Conservation (phyloP, 2,329 filamentous ascomycete species). For the Helminthosporium solani region DNA sequence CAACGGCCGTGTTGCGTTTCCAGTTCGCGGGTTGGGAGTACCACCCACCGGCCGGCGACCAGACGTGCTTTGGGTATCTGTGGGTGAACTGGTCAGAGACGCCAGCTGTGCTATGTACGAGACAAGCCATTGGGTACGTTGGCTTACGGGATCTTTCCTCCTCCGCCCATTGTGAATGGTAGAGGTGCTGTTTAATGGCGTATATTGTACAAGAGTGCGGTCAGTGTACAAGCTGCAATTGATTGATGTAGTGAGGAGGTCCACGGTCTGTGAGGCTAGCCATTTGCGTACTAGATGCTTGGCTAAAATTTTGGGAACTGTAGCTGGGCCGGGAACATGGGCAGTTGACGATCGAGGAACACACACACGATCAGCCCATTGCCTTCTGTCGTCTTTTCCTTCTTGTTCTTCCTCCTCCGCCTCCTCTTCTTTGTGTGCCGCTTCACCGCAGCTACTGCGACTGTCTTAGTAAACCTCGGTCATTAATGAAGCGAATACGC, state of each 20-base stretch:
- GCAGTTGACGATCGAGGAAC: too few relatives aligned
- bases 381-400: slow-evolving; percentile 7
- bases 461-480: too few relatives aligned
- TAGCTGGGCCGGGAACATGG: slow-evolving; percentile 24
- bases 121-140: slow-evolving; percentile 15
- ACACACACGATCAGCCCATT: slow-evolving; percentile 26
- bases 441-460: too few relatives aligned
- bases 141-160: slow-evolving; percentile 69
- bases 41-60: slow-evolving; percentile 98
- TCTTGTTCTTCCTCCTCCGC: slow-evolving; percentile 12
- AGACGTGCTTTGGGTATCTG: slow-evolving; percentile 98
- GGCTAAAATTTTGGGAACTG: slow-evolving; percentile 39
- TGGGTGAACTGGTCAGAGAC: slow-evolving; percentile 15
- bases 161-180: slow-evolving; percentile 64
- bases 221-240: slow-evolving; percentile 21
- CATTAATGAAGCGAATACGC: slow-evolving; percentile 62
- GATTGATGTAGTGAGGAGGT: slow-evolving; percentile 12
- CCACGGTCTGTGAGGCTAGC: background rate
- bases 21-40: slow-evolving; percentile 94
- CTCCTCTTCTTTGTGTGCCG: too few relatives aligned
- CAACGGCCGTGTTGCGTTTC: slow-evolving; percentile 84
- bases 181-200: slow-evolving; percentile 36
- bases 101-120: slow-evolving; percentile 5
- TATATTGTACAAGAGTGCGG: slow-evolving; percentile 16
- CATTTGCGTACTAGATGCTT: slow-evolving; percentile 13